Base-by-base conservation (phyloP, 768 basidiomycete genomes). In the Jaapia argillacea region DNA sequence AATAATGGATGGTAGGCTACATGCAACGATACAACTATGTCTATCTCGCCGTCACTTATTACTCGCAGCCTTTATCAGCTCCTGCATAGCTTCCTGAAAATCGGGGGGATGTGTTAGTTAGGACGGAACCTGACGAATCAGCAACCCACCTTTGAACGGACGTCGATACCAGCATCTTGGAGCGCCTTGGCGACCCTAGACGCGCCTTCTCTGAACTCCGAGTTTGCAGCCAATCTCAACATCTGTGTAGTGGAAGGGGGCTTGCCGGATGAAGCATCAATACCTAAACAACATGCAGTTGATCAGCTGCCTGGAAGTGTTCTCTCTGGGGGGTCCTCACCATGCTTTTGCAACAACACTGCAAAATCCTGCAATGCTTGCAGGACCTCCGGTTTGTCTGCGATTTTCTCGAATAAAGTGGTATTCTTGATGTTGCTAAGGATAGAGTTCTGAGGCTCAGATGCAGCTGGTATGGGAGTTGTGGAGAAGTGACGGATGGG, bases 131-230 rank as follows among this genome's bases (percentile, higher is more conserved):
- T n/a, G n/a, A n/a, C 24, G 13, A 43, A 3, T n/a, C 31, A 14
- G 26, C 25, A 13, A 16, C 24, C 31, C 35, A 80, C 81, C 59
- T 75, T 68, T 38, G 74, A 71, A 26, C 57, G 58, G 26, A 79
- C 43, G 53, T 82, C 73, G n/a, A 85, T 55, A 4, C 79, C 82
- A 18, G 77, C 76, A 25, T 74, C 75, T 41, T 71, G 54, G 47
- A 83, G 55, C 45, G 75, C 77, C 12, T 66, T 65, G 41, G 65
- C 60, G 4, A 80, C 62, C 31, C 59, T 61, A 48, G 63, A 63
- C 24, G 70, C 65, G 21, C 68, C 71, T 33, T 58, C 63, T 44
- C 71, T 64, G 45, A 83, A 79, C 45, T 75, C 74, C 1, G 72
- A 51, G 47, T 68, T 76, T 24, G 68, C 57, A 22, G 72, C 61